Evolutionary conservation across 805 yeast species (phyloP), one percentile per base, ranked within the genome.

Genomic region (Starmerella stigmatis): DNA sequence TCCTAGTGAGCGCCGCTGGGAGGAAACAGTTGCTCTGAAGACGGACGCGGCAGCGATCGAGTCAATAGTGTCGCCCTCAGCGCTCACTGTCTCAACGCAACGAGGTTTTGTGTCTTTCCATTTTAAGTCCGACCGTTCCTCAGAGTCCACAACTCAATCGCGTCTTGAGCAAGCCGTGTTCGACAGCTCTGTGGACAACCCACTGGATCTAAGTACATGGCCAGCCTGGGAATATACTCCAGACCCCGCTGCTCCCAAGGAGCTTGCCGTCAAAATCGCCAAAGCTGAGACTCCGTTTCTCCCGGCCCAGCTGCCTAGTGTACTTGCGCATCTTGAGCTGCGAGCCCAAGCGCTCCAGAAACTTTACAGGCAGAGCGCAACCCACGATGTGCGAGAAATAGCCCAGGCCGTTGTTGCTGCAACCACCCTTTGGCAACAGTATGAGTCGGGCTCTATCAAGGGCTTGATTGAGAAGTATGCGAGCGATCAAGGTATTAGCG

Each of bases 141-240:
- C 22, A 6, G 39, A 42, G 26, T 30, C 42, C 10, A 44, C 52
- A 11, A 41, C 83, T 27, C 79, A 79, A 57, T 74, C 85, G 0
- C 88, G 79, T 54, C 74, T 89, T 19, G 92, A 81, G 53, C 96
- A 88, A 62, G 94, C 88, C 0, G 75, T 88, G 1, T 81, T 79
- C 55, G 82, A 75, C 50, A 71, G 76, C 2, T 63, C 60, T 9
- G 53, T 63, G 5, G 43, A 39, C 10, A 74, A 68, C 47, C 78
- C 79, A 6, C 58, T 78, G 16, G 68, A 69, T 20, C 74, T 78
- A 17, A 29, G 35, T 12, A 45, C 26, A 16, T 51, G 55, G 55
- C 27, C 51, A 5, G 7, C 31, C 3, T 46, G 25, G 31, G 44
- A 37, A 16, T 35, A 30, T 11, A 5, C 17, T 2, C 46, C 48